phyloP scores from a whole-genome alignment of 805 yeast genomes.

The Dipodascus geniculatus region DNA sequence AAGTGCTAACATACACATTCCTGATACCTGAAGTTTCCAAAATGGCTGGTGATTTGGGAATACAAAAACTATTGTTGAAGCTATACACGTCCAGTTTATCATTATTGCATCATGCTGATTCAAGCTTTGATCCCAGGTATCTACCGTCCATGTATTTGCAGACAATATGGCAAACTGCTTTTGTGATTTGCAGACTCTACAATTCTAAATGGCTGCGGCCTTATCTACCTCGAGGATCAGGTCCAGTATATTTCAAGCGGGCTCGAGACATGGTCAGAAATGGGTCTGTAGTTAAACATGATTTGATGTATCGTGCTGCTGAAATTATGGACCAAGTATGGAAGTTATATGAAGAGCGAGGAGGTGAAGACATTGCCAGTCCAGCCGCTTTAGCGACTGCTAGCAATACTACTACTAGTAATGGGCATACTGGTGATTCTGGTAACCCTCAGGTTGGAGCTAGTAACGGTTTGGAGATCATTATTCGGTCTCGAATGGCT shows the following conservation, averaged over 20 bases:
- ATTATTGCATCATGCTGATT: constrained; percentile 58
- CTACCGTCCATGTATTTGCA: constrained; percentile 69
- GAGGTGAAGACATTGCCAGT: constrained; percentile 3
- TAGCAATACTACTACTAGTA: not conserved
- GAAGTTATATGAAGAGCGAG: constrained; percentile 57
- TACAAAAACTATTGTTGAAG: constrained; percentile 60
- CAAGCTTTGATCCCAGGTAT: constrained; percentile 50
- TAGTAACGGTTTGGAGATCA: constrained; percentile 5
- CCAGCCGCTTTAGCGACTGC: not conserved
- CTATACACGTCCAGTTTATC: constrained; percentile 72
- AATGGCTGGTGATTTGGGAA: constrained; percentile 35
- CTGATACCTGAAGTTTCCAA: constrained; percentile 39
- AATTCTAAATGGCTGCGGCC: constrained; percentile 57
- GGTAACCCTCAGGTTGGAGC: not conserved
- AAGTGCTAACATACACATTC: constrained; percentile 69
- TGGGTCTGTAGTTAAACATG: constrained; percentile 83
- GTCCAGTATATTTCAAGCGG: constrained; percentile 40
- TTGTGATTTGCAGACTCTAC: constrained; percentile 64
- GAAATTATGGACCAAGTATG: constrained; percentile 93
- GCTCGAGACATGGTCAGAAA: constrained; percentile 40
- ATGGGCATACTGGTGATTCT: not conserved
- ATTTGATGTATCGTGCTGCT: constrained; percentile 82
- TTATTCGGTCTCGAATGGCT: constrained; percentile 66
- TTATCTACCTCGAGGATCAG: constrained; percentile 57
- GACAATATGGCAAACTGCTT: constrained; percentile 85